Percentiles rank a stretch among this genome's conserved stretches.
Evolutionary conservation across 2,329 filamentous ascomycete genomes (phyloP).

Genomic region (Cladobotryum mycophilum): DNA sequence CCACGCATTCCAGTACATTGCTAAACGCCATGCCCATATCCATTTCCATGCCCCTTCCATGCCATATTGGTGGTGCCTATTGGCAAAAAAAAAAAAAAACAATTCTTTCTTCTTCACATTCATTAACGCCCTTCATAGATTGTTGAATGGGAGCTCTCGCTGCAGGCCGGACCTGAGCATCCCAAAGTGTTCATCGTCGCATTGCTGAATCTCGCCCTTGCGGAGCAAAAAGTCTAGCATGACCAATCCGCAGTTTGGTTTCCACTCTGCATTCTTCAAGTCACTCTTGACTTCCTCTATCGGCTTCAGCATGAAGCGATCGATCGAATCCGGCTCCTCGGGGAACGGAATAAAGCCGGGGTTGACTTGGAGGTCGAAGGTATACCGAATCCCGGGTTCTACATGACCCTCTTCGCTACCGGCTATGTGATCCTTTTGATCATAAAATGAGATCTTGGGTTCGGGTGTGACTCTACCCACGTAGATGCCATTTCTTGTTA

Average conservation of each 20-base stretch:
- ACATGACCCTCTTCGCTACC: conserved; percentile 27
- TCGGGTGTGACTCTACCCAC: conserved; percentile 21
- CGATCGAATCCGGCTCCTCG: conserved; percentile 22
- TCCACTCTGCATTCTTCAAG: conserved; percentile 25
- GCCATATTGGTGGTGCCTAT: no score
- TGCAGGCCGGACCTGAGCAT: conserved; percentile 19
- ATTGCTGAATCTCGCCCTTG: conserved; percentile 20
- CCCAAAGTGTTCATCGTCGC: conserved; percentile 18
- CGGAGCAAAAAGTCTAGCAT: conserved; percentile 32
- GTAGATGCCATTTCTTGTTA: conserved; percentile 12
- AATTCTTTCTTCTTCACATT: no score
- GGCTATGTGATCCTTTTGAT: conserved; percentile 25
- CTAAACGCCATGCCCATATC: no score
- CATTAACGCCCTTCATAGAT: neutral
- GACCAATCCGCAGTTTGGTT: conserved; percentile 35
- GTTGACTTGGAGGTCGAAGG: conserved; percentile 29
- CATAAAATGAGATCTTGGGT: conserved; percentile 28
- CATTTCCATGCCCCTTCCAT: no score
- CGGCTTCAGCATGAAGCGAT: conserved; percentile 21
- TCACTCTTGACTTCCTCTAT: conserved; percentile 25
- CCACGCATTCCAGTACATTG: no score
- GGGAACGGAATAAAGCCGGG: conserved; percentile 18
- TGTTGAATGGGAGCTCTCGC: conserved; percentile 22
- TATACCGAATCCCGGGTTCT: conserved; percentile 32
- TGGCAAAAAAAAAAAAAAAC: no score